Percentiles rank a stretch among this genome's conserved stretches.
Evolutionary conservation across 2,329 filamentous ascomycete species (phyloP).

Genomic region (Onygenales sp.): DNA sequence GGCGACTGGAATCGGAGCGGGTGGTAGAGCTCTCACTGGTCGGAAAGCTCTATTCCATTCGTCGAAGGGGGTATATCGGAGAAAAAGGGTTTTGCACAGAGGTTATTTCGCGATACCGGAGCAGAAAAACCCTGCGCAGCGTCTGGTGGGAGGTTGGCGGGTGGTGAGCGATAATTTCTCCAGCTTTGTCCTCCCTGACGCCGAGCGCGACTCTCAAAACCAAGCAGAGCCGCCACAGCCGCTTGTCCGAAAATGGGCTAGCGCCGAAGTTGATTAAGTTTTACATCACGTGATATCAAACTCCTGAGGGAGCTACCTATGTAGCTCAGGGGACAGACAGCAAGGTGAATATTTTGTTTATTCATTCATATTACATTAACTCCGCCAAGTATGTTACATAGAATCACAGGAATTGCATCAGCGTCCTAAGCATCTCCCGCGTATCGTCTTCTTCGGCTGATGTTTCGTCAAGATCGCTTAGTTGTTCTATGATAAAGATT

Average conservation of each 20-base stretch:
- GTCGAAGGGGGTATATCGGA: neutral
- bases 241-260: neutral
- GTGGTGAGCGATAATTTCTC: neutral
- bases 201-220: neutral
- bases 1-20: neutral
- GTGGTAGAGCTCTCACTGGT: neutral
- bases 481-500: conserved; percentile 41
- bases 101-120: neutral
- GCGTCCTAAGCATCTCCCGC: conserved; percentile 57
- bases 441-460: conserved; percentile 44
- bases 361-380: neutral
- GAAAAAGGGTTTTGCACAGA: neutral
- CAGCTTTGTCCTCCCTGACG: neutral
- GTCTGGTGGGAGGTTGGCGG: neutral
- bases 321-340: too few relatives aligned
- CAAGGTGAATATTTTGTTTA: too few relatives aligned
- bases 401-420: conserved; percentile 34
- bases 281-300: neutral
- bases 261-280: neutral
- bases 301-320: neutral
- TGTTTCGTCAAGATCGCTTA: conserved; percentile 48
- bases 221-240: neutral
- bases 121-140: neutral
- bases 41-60: neutral
- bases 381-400: neutral